phyloP scores from a whole-genome alignment of 495 filamentous ascomycete genomes.

The Trichoderma gamsii region DNA sequence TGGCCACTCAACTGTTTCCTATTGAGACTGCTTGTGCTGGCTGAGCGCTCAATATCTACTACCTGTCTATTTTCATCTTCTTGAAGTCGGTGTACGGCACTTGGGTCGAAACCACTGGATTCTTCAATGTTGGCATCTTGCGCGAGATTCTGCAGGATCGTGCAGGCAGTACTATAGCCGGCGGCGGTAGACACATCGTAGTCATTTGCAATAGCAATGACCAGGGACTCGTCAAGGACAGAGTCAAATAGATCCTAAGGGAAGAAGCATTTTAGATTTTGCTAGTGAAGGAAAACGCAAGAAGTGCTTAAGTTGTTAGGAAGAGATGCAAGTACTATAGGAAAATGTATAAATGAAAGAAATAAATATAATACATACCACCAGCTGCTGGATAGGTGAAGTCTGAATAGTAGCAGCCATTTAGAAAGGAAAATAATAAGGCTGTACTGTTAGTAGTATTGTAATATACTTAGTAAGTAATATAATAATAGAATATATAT shows the following conservation, averaged over 20 bases:
- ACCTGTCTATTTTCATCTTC: not conserved
- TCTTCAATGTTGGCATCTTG: slow-evolving; percentile 57
- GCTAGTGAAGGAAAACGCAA: too few species aligned
- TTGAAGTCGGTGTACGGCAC: slow-evolving; percentile 44
- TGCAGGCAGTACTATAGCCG: slow-evolving; percentile 47
- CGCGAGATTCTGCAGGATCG: slow-evolving; percentile 53
- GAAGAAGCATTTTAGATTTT: too few species aligned
- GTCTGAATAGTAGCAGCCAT: too few species aligned
- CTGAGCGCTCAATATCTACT: slow-evolving; percentile 20
- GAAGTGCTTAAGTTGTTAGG: too few species aligned
- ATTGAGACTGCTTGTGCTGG: slow-evolving; percentile 17
- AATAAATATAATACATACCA: too few species aligned
- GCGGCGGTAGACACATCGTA: slow-evolving; percentile 48
- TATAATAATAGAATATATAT: too few species aligned
- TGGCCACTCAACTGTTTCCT: not conserved
- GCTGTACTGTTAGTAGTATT: too few species aligned
- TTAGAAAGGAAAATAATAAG: too few species aligned
- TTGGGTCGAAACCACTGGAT: slow-evolving; percentile 68
- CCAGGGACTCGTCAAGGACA: slow-evolving; percentile 41
- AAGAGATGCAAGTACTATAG: too few species aligned
- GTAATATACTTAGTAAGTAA: too few species aligned
- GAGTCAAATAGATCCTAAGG: slow-evolving; percentile 27
- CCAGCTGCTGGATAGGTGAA: too few species aligned
- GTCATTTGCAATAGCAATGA: slow-evolving; percentile 61
- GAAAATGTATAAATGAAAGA: too few species aligned